Evolutionary conservation across 768 basidiomycete species (phyloP), one percentile per base, ranked within the genome.

Genomic region (Mycena latifolia): DNA sequence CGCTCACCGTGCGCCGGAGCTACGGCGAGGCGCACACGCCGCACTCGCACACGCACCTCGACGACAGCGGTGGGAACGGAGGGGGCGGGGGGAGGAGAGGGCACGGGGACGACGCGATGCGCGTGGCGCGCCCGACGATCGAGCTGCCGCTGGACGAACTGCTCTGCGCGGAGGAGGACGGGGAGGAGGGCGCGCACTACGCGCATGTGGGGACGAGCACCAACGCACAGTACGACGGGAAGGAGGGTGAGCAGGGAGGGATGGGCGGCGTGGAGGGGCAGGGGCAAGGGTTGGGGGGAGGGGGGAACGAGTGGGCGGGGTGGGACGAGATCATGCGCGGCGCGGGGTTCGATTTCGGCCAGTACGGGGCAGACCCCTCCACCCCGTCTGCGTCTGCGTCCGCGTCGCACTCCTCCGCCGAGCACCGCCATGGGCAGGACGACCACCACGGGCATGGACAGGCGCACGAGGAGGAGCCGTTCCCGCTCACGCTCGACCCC

Each of bases 91-190:
- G 33, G 33, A 35, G 33, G 33, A 6, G 33, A 14, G 33, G 33
- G 89, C 71, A 86, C 15, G 14, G 27, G 14, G 33, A 20, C 37
- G 46, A 37, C n/a, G 57, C 46, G 35, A 69, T 69, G 67, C 67
- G 63, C 76, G 88, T 94, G 66, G 75, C 80, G 11, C 88, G 93
- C 14, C 94, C 93, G 0, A 94, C 94, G 46, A 94, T 94, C 73
- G 93, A 95, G 74, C 87, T 94, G 28, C 90, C 91, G 6, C 85
- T 95, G n/a, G 93, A 95, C 69, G 93, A 95, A 66, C 83, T 95
- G 63, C 85, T 95, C 65, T 82, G 84, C 66, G 78, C 78, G 57
- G 81, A 82, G 71, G 88, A 83, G 28, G 62, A 64, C 15, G 57
- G 18, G 18, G 66, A 55, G 33, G 33, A 35, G 33, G 33, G 14